phyloP scores from a whole-genome alignment of 257 asterid species.

The Primulina huaijiensis region DNA sequence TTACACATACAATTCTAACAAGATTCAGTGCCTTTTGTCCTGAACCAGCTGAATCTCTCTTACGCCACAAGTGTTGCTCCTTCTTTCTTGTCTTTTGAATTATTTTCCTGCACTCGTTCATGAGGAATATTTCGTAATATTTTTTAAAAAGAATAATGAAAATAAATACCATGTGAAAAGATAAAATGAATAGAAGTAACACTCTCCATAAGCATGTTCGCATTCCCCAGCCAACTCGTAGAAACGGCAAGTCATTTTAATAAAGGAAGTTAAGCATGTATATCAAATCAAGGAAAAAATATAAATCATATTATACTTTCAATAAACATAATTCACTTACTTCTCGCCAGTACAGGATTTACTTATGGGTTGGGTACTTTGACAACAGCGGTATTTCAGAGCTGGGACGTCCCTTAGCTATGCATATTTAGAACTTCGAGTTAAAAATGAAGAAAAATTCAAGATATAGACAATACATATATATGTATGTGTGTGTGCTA shows the following conservation, averaged over 20 bases:
- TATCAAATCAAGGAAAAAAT: neutral
- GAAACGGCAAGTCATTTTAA: neutral
- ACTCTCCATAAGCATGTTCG: neutral
- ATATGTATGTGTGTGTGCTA: neutral
- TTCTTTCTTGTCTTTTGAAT: conserved; percentile 44
- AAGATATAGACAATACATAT: conserved; percentile 2
- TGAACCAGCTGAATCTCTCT: conserved; percentile 74
- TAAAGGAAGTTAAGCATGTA: neutral
- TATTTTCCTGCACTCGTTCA: conserved; percentile 37
- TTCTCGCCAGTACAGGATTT: conserved; percentile 32
- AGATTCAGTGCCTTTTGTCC: conserved; percentile 82
- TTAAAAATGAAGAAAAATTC: neutral
- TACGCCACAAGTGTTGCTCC: conserved; percentile 84
- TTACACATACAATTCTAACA: conserved; percentile 54
- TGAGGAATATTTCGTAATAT: neutral
- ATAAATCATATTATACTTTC: neutral
- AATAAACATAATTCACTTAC: conserved; percentile 30
- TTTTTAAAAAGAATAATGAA: neutral
- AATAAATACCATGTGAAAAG: neutral
- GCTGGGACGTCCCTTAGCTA: conserved; percentile 33
- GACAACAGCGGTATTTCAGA: conserved; percentile 23
- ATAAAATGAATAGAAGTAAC: neutral
- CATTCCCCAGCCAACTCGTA: neutral
- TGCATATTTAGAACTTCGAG: neutral
- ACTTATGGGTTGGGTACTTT: conserved; percentile 20